Evolutionary conservation across 306 rosid species (phyloP).

Genomic region (Abrus pulchellus): DNA sequence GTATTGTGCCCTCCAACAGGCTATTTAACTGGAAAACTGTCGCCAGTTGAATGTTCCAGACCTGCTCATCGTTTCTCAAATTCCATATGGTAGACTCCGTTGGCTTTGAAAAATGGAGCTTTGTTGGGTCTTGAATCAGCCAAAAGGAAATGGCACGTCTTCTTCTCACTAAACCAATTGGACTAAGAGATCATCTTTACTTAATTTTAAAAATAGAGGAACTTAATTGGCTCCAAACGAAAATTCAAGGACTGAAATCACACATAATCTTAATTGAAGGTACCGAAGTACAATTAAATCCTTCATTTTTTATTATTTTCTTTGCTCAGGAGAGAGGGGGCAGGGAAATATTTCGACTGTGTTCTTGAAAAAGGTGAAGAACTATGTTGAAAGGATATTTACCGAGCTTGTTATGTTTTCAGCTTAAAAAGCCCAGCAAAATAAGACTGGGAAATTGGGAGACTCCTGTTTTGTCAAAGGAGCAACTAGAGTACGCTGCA

Average conservation of each 20-base stretch:
- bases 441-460: constrained; percentile 91
- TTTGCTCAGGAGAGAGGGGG: constrained; percentile 3
- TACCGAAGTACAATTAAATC: not conserved
- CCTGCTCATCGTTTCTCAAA: constrained; percentile 1
- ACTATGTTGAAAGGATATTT: constrained; percentile 4
- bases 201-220: too few relatives aligned
- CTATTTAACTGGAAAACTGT: constrained; percentile 27
- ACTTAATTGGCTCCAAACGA: too few relatives aligned
- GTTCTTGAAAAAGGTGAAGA: constrained; percentile 28
- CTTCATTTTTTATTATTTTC: not conserved
- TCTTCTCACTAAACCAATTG: not conserved
- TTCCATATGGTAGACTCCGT: not conserved
- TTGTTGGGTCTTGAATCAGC: constrained; percentile 5
- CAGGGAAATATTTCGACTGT: constrained; percentile 17
- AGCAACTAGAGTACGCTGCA: constrained; percentile 87
- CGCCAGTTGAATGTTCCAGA: constrained; percentile 22
- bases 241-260: too few relatives aligned
- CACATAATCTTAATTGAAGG: too few relatives aligned
- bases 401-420: constrained; percentile 51
- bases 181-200: too few relatives aligned
- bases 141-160: not conserved
- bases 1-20: constrained; percentile 22
- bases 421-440: constrained; percentile 77
- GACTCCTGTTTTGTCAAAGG: constrained; percentile 63
- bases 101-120: constrained; percentile 7